Conservation (phyloP, 129 eudicot species). For the Helianthus tuberosus region DNA sequence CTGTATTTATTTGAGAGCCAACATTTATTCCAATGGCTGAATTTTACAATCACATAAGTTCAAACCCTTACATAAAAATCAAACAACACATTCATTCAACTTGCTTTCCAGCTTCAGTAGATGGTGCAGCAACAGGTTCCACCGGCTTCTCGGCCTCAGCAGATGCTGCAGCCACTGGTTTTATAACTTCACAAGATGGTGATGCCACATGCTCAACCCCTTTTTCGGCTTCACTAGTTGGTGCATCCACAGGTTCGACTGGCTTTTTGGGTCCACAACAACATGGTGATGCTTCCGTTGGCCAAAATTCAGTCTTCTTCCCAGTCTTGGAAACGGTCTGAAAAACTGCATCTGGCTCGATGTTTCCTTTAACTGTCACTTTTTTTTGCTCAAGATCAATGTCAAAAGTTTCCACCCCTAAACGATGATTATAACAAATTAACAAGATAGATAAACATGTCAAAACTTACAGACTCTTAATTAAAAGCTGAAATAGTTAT, state of each 20-base stretch:
- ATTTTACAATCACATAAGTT: constrained; percentile 22
- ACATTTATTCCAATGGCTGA: constrained; percentile 35
- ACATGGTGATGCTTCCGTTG: constrained; percentile 42
- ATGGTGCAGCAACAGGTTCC: constrained; percentile 26
- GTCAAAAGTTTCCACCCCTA: constrained; percentile 86
- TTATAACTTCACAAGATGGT: constrained; percentile 18
- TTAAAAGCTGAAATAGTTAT: too few species aligned
- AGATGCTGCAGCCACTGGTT: constrained; percentile 23
- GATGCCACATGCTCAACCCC: constrained; percentile 14
- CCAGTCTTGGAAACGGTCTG: constrained; percentile 95
- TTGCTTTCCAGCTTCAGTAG: constrained; percentile 21
- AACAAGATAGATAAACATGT: not conserved
- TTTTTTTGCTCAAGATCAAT: constrained; percentile 77
- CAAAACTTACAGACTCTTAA: too few species aligned
- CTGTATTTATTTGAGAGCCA: constrained; percentile 30
- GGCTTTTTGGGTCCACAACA: constrained; percentile 34
- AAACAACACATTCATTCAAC: constrained; percentile 26
- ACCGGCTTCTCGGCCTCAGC: constrained; percentile 23
- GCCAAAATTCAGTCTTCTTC: constrained; percentile 85
- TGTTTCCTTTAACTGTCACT: constrained; percentile 92
- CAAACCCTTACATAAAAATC: constrained; percentile 28
- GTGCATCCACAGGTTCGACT: constrained; percentile 25
- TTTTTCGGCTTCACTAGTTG: constrained; percentile 2
- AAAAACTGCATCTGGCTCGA: constrained; percentile 78
- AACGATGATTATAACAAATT: not conserved